Conservation (phyloP, 176 grass and related monocot species). For the Oryza rufipogon region DNA sequence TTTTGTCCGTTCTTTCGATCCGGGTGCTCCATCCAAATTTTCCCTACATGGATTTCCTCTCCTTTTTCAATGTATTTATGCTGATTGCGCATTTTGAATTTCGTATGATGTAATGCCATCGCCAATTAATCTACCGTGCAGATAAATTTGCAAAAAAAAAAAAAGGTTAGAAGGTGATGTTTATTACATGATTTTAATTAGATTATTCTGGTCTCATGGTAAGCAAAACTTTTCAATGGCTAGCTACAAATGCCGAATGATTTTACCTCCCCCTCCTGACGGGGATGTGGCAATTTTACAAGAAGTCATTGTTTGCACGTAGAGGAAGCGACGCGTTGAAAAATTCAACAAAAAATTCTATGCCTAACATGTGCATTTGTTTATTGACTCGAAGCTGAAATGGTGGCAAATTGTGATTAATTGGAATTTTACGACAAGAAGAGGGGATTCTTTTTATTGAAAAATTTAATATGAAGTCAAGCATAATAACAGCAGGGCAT, state of each 20-base stretch:
- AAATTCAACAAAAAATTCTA: not conserved
- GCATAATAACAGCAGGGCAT: slow-evolving; percentile 6
- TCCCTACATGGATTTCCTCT: not conserved
- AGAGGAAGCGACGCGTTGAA: not conserved
- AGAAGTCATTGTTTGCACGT: slow-evolving; percentile 11
- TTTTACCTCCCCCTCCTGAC: not conserved
- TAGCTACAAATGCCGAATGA: not conserved
- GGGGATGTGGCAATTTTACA: not conserved
- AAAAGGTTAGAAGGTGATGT: not conserved
- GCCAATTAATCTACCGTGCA: not conserved
- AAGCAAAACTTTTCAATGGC: not conserved
- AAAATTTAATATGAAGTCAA: not conserved
- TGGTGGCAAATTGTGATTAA: not conserved
- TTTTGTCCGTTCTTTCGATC: too few species aligned
- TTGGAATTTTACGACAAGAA: not conserved
- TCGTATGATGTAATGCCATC: not conserved
- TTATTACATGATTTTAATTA: slow-evolving; percentile 5
- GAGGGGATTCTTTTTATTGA: slow-evolving; percentile 12
- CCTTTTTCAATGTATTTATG: not conserved
- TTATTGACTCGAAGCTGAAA: not conserved
- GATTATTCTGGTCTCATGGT: not conserved
- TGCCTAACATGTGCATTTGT: not conserved
- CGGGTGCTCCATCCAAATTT: not conserved
- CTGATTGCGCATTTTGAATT: slow-evolving; percentile 17
- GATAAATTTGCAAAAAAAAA: not conserved